These are phyloP conservation scores for Tanacetum coccineum DNA, from an alignment of 129 eudicot genomes.

Conservation along the genomic window DNA sequence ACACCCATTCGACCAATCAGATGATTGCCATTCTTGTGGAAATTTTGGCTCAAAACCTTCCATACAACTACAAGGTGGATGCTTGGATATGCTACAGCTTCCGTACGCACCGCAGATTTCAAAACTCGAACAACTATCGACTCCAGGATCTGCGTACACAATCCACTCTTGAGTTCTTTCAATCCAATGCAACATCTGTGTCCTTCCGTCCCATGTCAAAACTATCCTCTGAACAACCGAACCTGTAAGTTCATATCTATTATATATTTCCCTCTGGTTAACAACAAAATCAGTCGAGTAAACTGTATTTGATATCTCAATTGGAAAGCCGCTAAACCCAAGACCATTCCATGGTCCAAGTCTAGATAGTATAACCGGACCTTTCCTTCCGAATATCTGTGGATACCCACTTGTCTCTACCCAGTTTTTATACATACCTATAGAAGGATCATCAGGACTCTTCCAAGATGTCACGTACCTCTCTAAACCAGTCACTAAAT, in stretches of 20 bases:
- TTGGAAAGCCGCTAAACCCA: conserved; percentile 27
- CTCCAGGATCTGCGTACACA: conserved; percentile 3
- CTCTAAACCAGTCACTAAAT: conserved; percentile 24
- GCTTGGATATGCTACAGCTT: conserved; percentile 19
- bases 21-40: conserved; percentile 21
- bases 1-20: conserved; percentile 55
- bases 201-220: conserved; percentile 27
- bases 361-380: conserved; percentile 13
- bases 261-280: conserved; percentile 27
- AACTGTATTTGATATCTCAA: neutral
- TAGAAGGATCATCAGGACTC: conserved; percentile 34
- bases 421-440: neutral
- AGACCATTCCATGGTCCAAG: conserved; percentile 48
- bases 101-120: conserved; percentile 35
- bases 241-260: neutral
- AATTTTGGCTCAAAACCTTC: conserved; percentile 27
- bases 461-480: conserved; percentile 19
- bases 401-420: conserved; percentile 24
- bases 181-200: conserved; percentile 32
- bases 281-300: conserved; percentile 17
- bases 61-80: conserved; percentile 36
- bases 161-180: conserved; percentile 30
- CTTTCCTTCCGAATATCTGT: conserved; percentile 9
- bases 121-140: conserved; percentile 34
- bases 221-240: conserved; percentile 1